Base-by-base conservation (phyloP, 164 flowering plant species). In the Cinnamomum micranthum region DNA sequence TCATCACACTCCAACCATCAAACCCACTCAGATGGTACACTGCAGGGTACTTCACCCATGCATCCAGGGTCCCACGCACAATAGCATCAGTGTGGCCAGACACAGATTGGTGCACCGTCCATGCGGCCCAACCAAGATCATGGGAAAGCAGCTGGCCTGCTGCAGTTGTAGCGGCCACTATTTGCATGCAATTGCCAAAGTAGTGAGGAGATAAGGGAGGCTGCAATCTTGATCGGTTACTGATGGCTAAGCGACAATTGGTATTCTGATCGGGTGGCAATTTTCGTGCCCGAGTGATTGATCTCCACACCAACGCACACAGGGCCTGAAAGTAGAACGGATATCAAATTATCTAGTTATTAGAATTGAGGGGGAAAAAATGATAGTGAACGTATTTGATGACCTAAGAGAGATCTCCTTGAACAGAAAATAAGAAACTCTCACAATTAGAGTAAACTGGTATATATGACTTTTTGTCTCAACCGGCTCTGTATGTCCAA, bases 81-180 rank as follows among this genome's bases (percentile, higher is more conserved):
- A 67, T 78, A 0, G 41, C 78, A 74, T 86, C 82, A 33, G 77
- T 78, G 79, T 90, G 90, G 13, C 84, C 89, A 69, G 6, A 58
- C 72, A 93, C 97, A 74, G 25, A 83, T 20, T 41, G 9, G 74
- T 88, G 82, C 63, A 95, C 80, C 81, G 77, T 76, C 79, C 82
- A 83, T 9, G 95, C 95, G 73, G 86, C 80, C 97, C 97, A 91
- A 5, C 82, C 81, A 55, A 91, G 77, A n/a, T 85, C 93, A 1
- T 65, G 63, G 0, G 79, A 71, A 19, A 84, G 5, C 2, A 95
- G 82, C 33, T 95, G 93, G 0, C n/a, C n/a, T n/a, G 81, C 85
- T 28, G 88, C 88, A 83, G 65, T 23, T 13, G 35, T 24, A 0
- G 47, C 35, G 0, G 66, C 6, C 11, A 65, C 2, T n/a, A 2